These are phyloP conservation scores for Croton setiger DNA, from an alignment of 441 rosid species.

Conservation along the genomic window DNA sequence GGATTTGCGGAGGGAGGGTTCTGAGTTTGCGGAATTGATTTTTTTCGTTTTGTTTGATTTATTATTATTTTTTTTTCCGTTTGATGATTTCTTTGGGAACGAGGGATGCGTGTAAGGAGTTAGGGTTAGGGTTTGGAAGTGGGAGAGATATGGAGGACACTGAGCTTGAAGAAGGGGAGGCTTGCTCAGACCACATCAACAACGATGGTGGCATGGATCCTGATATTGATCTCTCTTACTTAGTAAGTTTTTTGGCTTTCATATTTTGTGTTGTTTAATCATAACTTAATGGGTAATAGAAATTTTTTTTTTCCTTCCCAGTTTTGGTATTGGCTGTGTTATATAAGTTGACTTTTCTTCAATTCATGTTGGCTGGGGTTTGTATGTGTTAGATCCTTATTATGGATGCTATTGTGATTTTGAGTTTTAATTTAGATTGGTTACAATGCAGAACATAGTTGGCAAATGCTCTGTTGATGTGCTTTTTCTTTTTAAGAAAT, in stretches of 20 bases:
- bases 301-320: neutral
- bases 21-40: conserved; percentile 24
- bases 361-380: conserved; percentile 17
- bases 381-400: conserved; percentile 31
- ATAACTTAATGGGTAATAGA: neutral
- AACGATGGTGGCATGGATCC: conserved; percentile 61
- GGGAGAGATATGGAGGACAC: conserved; percentile 67
- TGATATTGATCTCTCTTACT: conserved; percentile 74
- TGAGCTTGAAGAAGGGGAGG: conserved; percentile 98
- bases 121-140: conserved; percentile 58
- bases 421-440: conserved; percentile 21
- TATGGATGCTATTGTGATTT: conserved; percentile 6
- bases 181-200: conserved; percentile 63
- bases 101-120: conserved; percentile 60
- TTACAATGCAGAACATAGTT: conserved; percentile 21
- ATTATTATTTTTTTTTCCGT: conserved; percentile 6
- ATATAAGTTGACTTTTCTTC: conserved; percentile 22
- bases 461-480: conserved; percentile 20
- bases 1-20: conserved; percentile 25
- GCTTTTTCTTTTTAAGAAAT: neutral
- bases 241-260: conserved; percentile 43
- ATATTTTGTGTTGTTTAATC: neutral
- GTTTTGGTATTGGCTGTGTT: conserved; percentile 10
- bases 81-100: conserved; percentile 65
- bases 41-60: neutral